These are phyloP conservation scores for Hypoxylon fragiforme DNA, from an alignment of 495 filamentous ascomycete genomes.

Conservation along the genomic window DNA sequence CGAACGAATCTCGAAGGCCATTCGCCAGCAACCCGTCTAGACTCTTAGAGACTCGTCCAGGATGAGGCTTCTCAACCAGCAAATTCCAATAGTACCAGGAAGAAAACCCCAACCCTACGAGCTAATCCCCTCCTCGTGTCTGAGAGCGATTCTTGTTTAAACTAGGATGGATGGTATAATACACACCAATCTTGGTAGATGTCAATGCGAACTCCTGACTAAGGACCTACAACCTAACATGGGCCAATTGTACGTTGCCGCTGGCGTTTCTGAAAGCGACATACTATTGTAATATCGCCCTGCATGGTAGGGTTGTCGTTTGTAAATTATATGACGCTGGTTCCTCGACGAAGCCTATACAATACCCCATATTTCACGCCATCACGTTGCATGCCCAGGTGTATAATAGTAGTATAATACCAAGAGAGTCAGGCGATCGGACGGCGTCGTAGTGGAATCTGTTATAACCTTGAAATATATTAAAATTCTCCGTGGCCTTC, in stretches of 20 bases:
- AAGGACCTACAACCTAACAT: neutral
- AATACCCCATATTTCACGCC: slow-evolving; percentile 17
- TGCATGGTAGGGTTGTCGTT: no score
- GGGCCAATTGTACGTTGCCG: neutral
- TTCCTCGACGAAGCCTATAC: slow-evolving; percentile 7
- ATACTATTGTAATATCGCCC: no score
- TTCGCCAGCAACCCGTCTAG: slow-evolving; percentile 2
- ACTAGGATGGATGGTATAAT: no score
- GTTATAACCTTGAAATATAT: no score
- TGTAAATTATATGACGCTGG: slow-evolving; percentile 3
- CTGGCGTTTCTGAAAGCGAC: slow-evolving; percentile 7
- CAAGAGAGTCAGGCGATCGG: no score
- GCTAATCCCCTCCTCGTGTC: neutral
- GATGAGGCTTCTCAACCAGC: neutral
- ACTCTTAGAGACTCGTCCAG: neutral
- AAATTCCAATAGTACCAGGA: neutral
- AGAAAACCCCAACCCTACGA: neutral
- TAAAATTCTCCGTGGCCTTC: no score
- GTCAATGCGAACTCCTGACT: neutral
- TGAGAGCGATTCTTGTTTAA: no score
- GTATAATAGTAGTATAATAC: no score
- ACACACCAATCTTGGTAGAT: no score
- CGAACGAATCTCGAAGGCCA: neutral
- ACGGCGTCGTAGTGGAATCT: no score
- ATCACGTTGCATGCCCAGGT: no score